Evolutionary conservation across 768 basidiomycete species (phyloP).

Genomic region (Mycena galopus): DNA sequence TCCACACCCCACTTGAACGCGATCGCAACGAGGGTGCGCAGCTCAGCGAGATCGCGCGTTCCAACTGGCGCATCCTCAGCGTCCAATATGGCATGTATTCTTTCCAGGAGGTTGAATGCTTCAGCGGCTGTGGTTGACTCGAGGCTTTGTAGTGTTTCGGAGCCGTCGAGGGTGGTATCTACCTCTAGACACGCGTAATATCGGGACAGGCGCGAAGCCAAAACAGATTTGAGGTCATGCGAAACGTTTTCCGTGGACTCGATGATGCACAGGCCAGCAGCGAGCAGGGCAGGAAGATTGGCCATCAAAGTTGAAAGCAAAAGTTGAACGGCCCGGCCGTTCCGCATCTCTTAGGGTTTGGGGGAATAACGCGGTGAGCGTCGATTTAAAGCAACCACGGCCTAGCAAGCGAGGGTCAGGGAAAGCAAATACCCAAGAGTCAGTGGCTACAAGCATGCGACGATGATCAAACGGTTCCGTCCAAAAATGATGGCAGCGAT

Average conservation of each 20-base stretch:
- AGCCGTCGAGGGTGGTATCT: slow-evolving; percentile 29
- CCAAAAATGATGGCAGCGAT: no score
- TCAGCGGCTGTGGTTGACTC: slow-evolving; percentile 69
- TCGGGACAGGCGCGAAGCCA: slow-evolving; percentile 53
- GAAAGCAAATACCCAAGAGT: no score
- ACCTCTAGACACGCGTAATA: slow-evolving; percentile 52
- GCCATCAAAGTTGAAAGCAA: neutral
- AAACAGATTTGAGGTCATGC: slow-evolving; percentile 51
- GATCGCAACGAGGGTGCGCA: slow-evolving; percentile 76
- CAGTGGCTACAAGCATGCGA: no score
- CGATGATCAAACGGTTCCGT: no score
- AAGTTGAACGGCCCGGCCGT: no score
- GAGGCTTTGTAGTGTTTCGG: slow-evolving; percentile 53
- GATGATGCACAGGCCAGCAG: slow-evolving; percentile 53
- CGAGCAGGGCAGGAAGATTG: slow-evolving; percentile 38
- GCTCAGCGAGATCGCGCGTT: slow-evolving; percentile 71
- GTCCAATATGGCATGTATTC: slow-evolving; percentile 60
- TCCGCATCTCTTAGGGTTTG: no score
- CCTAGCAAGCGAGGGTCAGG: no score
- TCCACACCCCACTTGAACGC: slow-evolving; percentile 80
- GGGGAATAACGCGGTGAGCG: no score
- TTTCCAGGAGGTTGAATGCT: slow-evolving; percentile 63
- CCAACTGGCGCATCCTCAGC: slow-evolving; percentile 58
- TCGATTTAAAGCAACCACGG: no score
- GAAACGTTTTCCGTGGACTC: slow-evolving; percentile 46